phyloP scores from a whole-genome alignment of 1,284 basidiomycete species.

The Cryptococcus maquisensis region DNA sequence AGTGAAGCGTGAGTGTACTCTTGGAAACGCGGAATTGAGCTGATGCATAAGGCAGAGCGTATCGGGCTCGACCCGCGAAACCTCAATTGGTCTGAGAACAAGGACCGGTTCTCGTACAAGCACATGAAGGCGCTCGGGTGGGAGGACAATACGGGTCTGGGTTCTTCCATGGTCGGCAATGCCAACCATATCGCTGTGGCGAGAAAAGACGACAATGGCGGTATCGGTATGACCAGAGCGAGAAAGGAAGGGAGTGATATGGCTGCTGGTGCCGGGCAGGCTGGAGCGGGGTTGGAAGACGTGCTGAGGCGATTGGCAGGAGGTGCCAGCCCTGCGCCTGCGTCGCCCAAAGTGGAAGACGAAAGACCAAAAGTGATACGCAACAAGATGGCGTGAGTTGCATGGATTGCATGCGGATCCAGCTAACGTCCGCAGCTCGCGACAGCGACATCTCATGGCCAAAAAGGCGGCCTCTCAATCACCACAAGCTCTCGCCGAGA shows the following conservation, averaged over 20 bases:
- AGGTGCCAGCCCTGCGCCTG: conserved; percentile 14
- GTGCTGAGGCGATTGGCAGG: conserved; percentile 42
- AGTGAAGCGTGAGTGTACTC: conserved; percentile 39
- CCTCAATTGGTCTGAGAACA: conserved; percentile 49
- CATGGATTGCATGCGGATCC: not conserved
- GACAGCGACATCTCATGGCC: conserved; percentile 41
- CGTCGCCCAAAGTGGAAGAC: conserved; percentile 10
- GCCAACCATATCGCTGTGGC: conserved; percentile 48
- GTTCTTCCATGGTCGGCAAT: conserved; percentile 34
- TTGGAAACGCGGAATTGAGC: not conserved
- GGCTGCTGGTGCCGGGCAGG: conserved; percentile 42
- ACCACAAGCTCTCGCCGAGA: conserved; percentile 48
- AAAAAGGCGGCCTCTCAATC: conserved; percentile 44
- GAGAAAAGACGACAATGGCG: conserved; percentile 46
- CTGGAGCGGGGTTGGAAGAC: conserved; percentile 45
- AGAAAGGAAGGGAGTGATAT: conserved; percentile 45
- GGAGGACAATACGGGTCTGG: conserved; percentile 41
- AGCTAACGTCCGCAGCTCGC: conserved; percentile 26
- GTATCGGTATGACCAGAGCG: conserved; percentile 48
- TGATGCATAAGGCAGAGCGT: conserved; percentile 26
- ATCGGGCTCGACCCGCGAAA: conserved; percentile 50
- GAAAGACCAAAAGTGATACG: conserved; percentile 18
- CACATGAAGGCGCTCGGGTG: conserved; percentile 49
- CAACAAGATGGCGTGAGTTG: conserved; percentile 45
- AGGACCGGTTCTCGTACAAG: conserved; percentile 47